These are phyloP conservation scores for Juncus inflexus DNA, from an alignment of 176 grass and related monocot species.

Conservation along the genomic window DNA sequence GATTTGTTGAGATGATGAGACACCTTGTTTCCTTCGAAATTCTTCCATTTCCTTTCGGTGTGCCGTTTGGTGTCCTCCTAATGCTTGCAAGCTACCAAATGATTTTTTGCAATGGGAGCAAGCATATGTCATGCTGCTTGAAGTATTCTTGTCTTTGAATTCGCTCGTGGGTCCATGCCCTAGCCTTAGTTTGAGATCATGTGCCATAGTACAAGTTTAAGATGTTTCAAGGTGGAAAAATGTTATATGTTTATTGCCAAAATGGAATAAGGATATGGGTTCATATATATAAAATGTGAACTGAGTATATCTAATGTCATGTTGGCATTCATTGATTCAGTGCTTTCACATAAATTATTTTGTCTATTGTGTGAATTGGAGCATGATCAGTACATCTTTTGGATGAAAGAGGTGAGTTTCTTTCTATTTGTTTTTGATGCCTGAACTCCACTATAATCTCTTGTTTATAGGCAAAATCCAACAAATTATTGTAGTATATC, in stretches of 20 bases:
- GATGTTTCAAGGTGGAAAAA: not conserved
- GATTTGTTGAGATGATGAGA: not conserved
- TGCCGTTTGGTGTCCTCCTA: constrained; percentile 31
- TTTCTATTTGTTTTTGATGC: too few species aligned
- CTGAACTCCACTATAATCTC: too few species aligned
- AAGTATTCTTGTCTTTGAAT: not conserved
- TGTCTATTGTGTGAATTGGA: not conserved
- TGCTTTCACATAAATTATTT: constrained; percentile 4
- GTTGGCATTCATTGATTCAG: not conserved
- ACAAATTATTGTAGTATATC: too few species aligned
- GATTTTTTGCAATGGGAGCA: constrained; percentile 11
- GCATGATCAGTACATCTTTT: too few species aligned
- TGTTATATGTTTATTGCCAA: not conserved
- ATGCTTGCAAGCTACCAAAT: constrained; percentile 25
- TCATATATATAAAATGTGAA: constrained; percentile 14
- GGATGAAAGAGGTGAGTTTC: too few species aligned
- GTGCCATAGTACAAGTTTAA: not conserved
- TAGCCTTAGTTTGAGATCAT: constrained; percentile 16
- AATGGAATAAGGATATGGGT: not conserved
- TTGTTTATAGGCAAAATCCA: too few species aligned
- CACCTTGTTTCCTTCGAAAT: not conserved
- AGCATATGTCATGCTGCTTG: not conserved
- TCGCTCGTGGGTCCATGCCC: not conserved
- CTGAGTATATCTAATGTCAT: not conserved
- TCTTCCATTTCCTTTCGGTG: constrained; percentile 31